Base-by-base conservation (phyloP, 139 green algal species). In the Chlamydomonas asymmetrica region DNA sequence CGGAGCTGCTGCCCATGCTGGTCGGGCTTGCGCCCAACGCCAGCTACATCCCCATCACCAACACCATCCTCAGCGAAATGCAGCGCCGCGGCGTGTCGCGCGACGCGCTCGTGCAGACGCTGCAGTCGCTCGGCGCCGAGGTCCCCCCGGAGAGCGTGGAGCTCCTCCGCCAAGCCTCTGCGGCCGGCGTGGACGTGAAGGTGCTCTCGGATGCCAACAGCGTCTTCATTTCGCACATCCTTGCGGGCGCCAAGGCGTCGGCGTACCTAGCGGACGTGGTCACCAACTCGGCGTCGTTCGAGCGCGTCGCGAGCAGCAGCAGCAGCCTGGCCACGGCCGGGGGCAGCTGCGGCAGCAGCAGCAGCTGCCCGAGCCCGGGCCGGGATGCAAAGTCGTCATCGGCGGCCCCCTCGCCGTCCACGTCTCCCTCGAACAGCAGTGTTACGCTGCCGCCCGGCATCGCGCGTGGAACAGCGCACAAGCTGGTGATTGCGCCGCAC, bases 1-100 rank as follows among this genome's bases (percentile, higher is more conserved):
- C 93, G 0, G 93, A 97, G 84, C 83, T 96, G 64, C 81, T 91
- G 57, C 91, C 91, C 25, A 89, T 93, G 82, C 84, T 96, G 39
- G 38, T 79, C 0, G 64, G 74, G 8, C 62, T 94, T 3, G 60
- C 74, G 10, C 10, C 18, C 13, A 57, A 73, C 18, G 50, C 60
- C 63, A 92, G 88, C 79, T 94, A 90, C 75, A 81, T 97, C 10
- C 90, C 91, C 27, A 67, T 91, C 59, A 97, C 89, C 71, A 97
- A 97, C 85, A 80, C 84, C 1, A 73, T 93, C 48, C 76, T 94
- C 68, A 66, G 61, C 5, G 91, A 94, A 81, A 84, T 93, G 78
- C 83, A 90, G 49, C 86, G 89, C 0, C 82, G 91, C 27, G 91
- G 91, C 54, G 83, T 96, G 37, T 84, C 73, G 6, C 80, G 91